Conservation (phyloP, 225 moss, liverwort and hornwort genomes). For the Polytrichum formosum region DNA sequence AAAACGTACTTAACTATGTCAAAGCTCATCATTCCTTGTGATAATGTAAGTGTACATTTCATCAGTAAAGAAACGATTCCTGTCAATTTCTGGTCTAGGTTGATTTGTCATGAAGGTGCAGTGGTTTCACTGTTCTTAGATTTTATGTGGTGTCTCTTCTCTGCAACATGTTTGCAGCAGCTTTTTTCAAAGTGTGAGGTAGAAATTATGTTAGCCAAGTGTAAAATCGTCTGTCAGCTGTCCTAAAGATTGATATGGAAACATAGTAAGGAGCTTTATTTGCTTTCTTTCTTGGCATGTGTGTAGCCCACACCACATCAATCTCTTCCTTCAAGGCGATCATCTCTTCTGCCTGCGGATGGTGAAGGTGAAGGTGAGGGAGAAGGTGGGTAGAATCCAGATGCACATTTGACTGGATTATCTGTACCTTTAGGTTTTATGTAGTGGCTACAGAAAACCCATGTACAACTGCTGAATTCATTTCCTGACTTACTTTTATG, state of each 20-base stretch:
- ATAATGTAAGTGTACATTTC: neutral
- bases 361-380: constrained; percentile 43
- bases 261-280: too few species aligned
- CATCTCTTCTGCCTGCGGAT: constrained; percentile 57
- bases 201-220: too few species aligned
- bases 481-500: neutral
- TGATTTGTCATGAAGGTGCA: too few species aligned
- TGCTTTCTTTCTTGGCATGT: neutral
- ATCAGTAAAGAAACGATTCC: neutral
- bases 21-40: neutral
- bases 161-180: too few species aligned
- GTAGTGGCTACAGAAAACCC: neutral
- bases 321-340: constrained; percentile 40
- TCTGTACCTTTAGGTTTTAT: neutral
- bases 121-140: too few species aligned
- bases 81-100: neutral
- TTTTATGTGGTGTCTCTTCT: too few species aligned
- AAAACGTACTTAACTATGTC: neutral
- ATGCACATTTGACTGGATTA: too few species aligned
- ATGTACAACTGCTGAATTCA: neutral
- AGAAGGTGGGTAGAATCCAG: constrained; percentile 30
- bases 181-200: too few species aligned
- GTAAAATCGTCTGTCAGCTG: too few species aligned
- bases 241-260: too few species aligned
- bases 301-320: constrained; percentile 55